A percentile compares a stretch with the other conserved stretches of the same genome.
Evolutionary conservation across 163 green algal species (phyloP).

Genomic region (Scenedesmus sp.): DNA sequence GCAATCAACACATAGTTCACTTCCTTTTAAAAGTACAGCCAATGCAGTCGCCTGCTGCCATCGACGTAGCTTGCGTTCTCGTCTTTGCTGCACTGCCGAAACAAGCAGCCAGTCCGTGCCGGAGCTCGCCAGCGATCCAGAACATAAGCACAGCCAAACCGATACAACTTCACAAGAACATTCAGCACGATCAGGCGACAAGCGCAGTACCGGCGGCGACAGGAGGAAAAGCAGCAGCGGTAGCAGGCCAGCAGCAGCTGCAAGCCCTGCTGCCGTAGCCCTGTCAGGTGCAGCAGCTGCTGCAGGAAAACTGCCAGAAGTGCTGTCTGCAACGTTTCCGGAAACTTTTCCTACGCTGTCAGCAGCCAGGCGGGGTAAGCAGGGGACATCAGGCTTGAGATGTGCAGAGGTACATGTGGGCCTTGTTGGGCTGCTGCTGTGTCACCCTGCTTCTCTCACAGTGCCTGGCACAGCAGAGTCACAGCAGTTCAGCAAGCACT

Average conservation of each 20-base stretch:
- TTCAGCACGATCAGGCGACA: background rate
- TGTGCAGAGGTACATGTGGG: background rate
- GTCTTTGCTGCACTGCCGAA: background rate
- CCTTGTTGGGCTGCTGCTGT: background rate
- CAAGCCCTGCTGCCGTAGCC: background rate
- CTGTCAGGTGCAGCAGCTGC: constrained; percentile 12
- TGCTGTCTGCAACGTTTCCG: constrained; percentile 25
- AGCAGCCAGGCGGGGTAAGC: constrained; percentile 24
- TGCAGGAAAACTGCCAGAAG: background rate
- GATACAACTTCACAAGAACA: background rate
- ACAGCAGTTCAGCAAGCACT: no score
- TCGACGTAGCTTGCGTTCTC: background rate
- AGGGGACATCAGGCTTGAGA: background rate
- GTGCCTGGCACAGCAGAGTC: no score
- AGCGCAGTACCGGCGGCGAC: background rate
- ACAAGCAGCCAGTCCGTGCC: constrained; percentile 3
- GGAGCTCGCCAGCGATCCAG: background rate
- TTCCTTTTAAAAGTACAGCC: background rate
- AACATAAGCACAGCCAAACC: background rate
- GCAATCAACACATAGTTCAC: background rate
- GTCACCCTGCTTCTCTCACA: background rate
- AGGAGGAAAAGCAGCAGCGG: background rate
- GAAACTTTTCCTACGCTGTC: constrained; percentile 16
- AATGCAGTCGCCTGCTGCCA: background rate
- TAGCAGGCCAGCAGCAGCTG: background rate